These are phyloP conservation scores for Mentha longifolia DNA, from an alignment of 257 asterid species.

Conservation along the genomic window DNA sequence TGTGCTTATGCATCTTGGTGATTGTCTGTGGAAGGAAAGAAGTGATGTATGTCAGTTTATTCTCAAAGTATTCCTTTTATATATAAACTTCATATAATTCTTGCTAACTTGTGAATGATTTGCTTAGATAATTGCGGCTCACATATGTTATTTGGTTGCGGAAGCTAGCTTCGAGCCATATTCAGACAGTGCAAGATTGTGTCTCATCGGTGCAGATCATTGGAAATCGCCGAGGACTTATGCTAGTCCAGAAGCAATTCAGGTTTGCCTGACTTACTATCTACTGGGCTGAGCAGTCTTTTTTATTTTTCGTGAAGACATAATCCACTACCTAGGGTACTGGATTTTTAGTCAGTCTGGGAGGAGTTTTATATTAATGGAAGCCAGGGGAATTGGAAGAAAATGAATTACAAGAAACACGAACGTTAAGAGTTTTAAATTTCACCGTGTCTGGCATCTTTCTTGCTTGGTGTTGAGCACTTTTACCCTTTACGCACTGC, in stretches of 20 bases:
- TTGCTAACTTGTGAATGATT: slow-evolving; percentile 20
- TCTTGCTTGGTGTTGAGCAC: slow-evolving; percentile 9
- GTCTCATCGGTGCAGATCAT: slow-evolving; percentile 97
- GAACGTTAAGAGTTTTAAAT: neutral
- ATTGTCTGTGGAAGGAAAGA: slow-evolving; percentile 96
- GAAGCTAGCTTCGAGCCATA: slow-evolving; percentile 88
- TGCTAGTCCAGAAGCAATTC: slow-evolving; percentile 97
- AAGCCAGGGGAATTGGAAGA: slow-evolving; percentile 4
- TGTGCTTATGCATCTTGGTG: slow-evolving; percentile 96
- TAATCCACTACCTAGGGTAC: slow-evolving; percentile 21
- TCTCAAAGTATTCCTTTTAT: neutral
- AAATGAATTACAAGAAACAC: neutral
- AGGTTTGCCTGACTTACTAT: slow-evolving; percentile 56
- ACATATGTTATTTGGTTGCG: slow-evolving; percentile 92
- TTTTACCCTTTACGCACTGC: slow-evolving; percentile 1
- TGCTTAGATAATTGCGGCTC: slow-evolving; percentile 88
- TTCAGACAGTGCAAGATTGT: slow-evolving; percentile 88
- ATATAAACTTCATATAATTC: slow-evolving; percentile 18
- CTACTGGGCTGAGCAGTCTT: slow-evolving; percentile 16
- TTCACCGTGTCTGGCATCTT: neutral
- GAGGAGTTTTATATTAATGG: neutral
- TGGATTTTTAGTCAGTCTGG: slow-evolving; percentile 13
- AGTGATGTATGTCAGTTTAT: slow-evolving; percentile 68
- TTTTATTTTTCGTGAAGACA: slow-evolving; percentile 24
- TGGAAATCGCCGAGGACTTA: slow-evolving; percentile 88